Conservation (phyloP, 2,329 filamentous ascomycete genomes). For the Leptographium galeiforme region DNA sequence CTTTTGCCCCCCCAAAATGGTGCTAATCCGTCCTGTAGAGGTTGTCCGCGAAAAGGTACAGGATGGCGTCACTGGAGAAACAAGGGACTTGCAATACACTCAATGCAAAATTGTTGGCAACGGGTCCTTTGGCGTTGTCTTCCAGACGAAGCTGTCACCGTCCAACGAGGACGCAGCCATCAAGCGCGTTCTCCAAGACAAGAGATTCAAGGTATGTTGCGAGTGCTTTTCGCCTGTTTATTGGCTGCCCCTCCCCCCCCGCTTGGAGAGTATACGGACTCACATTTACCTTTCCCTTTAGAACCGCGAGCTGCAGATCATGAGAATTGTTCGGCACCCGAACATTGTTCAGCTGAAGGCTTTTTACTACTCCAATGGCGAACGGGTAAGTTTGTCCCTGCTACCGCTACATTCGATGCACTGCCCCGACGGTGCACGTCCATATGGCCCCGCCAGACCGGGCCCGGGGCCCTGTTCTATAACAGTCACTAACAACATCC, state of each 20-base stretch:
- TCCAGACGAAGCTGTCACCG: conserved; percentile 97
- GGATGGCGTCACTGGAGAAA: conserved; percentile 93
- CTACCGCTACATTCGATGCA: not conserved
- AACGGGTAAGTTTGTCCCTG: conserved; percentile 53
- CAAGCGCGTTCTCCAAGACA: conserved; percentile 97
- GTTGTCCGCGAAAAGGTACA: conserved; percentile 98
- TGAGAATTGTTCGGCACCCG: conserved; percentile 96
- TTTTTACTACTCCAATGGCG: conserved; percentile 98
- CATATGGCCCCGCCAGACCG: not conserved
- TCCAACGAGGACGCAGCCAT: conserved; percentile 97
- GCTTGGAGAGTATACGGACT: not conserved
- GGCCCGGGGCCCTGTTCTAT: not conserved
- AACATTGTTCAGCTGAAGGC: conserved; percentile 99
- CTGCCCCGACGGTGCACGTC: too few relatives aligned
- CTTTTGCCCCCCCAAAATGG: not conserved
- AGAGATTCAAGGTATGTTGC: conserved; percentile 82
- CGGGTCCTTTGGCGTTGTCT: conserved; percentile 95
- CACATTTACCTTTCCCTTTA: conserved; percentile 22
- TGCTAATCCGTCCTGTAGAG: conserved; percentile 39
- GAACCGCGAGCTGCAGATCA: conserved; percentile 99
- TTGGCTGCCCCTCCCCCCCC: too few relatives aligned
- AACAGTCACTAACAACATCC: conserved; percentile 5
- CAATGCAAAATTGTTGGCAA: conserved; percentile 99
- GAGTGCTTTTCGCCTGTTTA: not conserved
- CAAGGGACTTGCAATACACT: conserved; percentile 92